These are phyloP conservation scores for Herpetomonas samuelpessoai DNA, from an alignment of 208 protist species.

Conservation along the genomic window DNA sequence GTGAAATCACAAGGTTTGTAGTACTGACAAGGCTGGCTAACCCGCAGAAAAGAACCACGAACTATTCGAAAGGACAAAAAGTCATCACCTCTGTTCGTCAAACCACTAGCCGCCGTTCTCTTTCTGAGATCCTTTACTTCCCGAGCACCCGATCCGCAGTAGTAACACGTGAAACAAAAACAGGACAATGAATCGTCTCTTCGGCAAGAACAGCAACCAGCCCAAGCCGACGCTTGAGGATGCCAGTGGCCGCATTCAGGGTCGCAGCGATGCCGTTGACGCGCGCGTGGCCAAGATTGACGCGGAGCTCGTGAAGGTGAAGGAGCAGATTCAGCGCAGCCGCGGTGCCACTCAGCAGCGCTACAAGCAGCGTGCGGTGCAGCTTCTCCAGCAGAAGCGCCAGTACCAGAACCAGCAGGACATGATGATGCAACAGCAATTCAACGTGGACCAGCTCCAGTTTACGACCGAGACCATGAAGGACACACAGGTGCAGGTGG, in stretches of 20 bases:
- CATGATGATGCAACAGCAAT: constrained; percentile 89
- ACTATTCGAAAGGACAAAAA: too few relatives aligned
- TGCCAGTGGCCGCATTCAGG: constrained; percentile 62
- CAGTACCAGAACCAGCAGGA: constrained; percentile 92
- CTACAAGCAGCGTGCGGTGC: constrained; percentile 89
- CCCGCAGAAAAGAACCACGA: too few relatives aligned
- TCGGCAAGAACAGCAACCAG: constrained; percentile 70
- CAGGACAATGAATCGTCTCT: constrained; percentile 82
- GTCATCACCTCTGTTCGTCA: too few relatives aligned
- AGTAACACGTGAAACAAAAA: background rate
- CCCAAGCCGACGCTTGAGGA: constrained; percentile 88
- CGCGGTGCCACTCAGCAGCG: constrained; percentile 71
- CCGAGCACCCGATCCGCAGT: background rate
- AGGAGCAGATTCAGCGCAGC: constrained; percentile 75
- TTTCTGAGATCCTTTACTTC: background rate
- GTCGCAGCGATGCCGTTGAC: constrained; percentile 76
- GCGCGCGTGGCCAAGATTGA: constrained; percentile 85
- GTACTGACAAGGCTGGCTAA: too few relatives aligned
- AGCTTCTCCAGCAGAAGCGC: constrained; percentile 92
- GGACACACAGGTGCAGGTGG: constrained; percentile 89
- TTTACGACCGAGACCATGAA: constrained; percentile 90
- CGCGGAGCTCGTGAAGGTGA: constrained; percentile 80
- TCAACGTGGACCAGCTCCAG: constrained; percentile 92
- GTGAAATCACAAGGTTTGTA: too few relatives aligned
- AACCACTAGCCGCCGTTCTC: too few relatives aligned